A percentile compares a stretch with the other conserved stretches of the same genome.
These are phyloP conservation scores for Penicillium aurantiogriseum DNA, from an alignment of 2,329 filamentous ascomycete genomes.

Conservation along the genomic window DNA sequence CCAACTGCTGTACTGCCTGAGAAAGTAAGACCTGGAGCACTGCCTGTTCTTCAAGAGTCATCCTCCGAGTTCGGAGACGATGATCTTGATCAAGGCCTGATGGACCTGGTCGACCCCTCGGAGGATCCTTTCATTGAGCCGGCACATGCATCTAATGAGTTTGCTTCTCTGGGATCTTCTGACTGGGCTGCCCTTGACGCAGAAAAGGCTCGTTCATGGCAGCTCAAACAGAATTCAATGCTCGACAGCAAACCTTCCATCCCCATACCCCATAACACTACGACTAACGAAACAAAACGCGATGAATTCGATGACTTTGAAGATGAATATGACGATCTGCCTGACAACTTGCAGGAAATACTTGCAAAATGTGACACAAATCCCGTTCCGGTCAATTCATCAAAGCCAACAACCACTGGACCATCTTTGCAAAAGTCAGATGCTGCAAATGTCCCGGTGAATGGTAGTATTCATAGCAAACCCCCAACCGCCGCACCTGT, in stretches of 20 bases:
- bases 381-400: slow-evolving; percentile 14
- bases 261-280: slow-evolving; percentile 6
- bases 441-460: neutral
- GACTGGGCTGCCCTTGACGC: slow-evolving; percentile 16
- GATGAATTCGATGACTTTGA: slow-evolving; percentile 60
- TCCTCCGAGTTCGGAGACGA: slow-evolving; percentile 51
- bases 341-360: slow-evolving; percentile 58
- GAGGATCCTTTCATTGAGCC: slow-evolving; percentile 31
- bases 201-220: slow-evolving; percentile 11
- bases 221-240: neutral
- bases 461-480: neutral
- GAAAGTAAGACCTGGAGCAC: neutral
- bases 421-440: slow-evolving; percentile 16
- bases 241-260: slow-evolving; percentile 6
- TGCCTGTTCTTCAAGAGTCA: slow-evolving; percentile 21
- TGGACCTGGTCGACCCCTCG: slow-evolving; percentile 40
- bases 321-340: slow-evolving; percentile 64
- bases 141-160: slow-evolving; percentile 10
- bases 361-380: slow-evolving; percentile 55
- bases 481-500: slow-evolving; percentile 3
- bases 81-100: slow-evolving; percentile 47
- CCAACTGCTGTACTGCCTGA: neutral
- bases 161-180: slow-evolving; percentile 18
- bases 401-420: slow-evolving; percentile 11
- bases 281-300: slow-evolving; percentile 18